A percentile compares a stretch with the other conserved stretches of the same genome.
phyloP scores from a whole-genome alignment of 164 flowering plant species.

The Berberis thunbergii region DNA sequence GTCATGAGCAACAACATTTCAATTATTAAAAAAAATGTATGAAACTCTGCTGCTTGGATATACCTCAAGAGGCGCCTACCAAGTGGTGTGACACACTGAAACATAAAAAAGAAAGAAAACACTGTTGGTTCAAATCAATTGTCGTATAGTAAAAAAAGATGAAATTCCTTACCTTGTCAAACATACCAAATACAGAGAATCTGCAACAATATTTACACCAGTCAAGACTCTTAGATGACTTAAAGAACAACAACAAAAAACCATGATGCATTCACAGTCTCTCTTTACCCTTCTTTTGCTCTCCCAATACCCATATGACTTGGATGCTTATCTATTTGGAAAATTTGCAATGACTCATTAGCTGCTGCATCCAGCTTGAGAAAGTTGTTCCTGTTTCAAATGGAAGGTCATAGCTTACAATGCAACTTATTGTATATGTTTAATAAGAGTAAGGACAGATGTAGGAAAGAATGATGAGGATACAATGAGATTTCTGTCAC shows the following conservation, averaged over 20 bases:
- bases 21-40: not conserved
- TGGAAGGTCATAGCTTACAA: constrained; percentile 24
- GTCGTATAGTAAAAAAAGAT: constrained; percentile 1
- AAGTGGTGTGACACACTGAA: constrained; percentile 89
- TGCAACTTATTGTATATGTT: not conserved
- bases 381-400: constrained; percentile 60
- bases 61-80: constrained; percentile 93
- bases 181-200: constrained; percentile 97
- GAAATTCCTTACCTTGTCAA: constrained; percentile 64
- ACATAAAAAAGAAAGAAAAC: not conserved
- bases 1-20: not conserved
- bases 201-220: constrained; percentile 30
- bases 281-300: constrained; percentile 91
- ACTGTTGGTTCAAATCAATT: not conserved
- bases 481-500: constrained; percentile 80
- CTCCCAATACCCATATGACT: constrained; percentile 99
- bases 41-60: not conserved
- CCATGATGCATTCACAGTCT: constrained; percentile 1
- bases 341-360: constrained; percentile 85
- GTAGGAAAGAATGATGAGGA: constrained; percentile 19
- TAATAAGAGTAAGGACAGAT: not conserved
- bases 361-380: constrained; percentile 93
- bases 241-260: not conserved
- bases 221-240: constrained; percentile 3
- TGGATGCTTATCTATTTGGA: constrained; percentile 94